Evolutionary conservation across 2,329 filamentous ascomycete genomes (phyloP).

Genomic region (Hypoxylon sp.): DNA sequence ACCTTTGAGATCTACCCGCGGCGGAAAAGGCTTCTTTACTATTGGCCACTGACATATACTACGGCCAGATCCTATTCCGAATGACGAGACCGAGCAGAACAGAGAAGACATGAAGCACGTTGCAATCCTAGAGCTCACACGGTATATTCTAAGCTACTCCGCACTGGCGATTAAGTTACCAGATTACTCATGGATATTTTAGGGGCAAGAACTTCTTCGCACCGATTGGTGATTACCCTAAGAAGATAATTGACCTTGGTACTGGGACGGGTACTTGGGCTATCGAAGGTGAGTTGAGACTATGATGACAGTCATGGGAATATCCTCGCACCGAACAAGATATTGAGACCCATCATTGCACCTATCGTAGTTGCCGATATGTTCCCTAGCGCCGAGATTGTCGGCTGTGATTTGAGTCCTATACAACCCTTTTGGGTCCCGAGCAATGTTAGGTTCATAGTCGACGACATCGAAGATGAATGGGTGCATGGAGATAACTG

Average conservation of each 20-base stretch:
- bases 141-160: conserved; percentile 3
- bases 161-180: background rate
- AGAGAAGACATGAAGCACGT: conserved; percentile 59
- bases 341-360: conserved; percentile 1
- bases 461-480: conserved; percentile 68
- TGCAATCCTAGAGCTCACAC: conserved; percentile 57
- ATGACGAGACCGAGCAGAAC: conserved; percentile 59
- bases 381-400: conserved; percentile 42
- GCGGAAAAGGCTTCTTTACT: background rate
- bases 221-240: conserved; percentile 42
- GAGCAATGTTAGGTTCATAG: conserved; percentile 66
- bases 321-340: background rate
- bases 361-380: conserved; percentile 38
- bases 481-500: conserved; percentile 64
- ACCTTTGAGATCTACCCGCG: background rate
- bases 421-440: conserved; percentile 57
- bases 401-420: conserved; percentile 48
- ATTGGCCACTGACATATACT: background rate
- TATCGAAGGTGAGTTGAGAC: conserved; percentile 49
- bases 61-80: conserved; percentile 54
- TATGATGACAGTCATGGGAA: too few relatives aligned
- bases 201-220: conserved; percentile 41
- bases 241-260: conserved; percentile 51
- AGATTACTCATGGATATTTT: conserved; percentile 7
- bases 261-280: conserved; percentile 63